phyloP scores from a whole-genome alignment of 176 grass and related monocot species.

The Juncus effusus region DNA sequence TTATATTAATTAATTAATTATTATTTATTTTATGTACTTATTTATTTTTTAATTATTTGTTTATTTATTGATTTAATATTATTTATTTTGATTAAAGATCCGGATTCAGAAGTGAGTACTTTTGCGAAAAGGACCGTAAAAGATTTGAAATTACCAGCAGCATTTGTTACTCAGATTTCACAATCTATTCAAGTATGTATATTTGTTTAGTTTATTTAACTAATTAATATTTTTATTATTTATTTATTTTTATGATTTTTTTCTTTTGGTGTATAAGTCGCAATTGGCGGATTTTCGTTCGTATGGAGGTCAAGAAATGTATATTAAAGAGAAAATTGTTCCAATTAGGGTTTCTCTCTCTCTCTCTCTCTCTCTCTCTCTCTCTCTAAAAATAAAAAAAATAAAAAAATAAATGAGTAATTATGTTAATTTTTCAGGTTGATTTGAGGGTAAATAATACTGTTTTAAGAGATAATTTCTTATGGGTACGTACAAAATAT shows the following conservation, averaged over 20 bases:
- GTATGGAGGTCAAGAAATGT: slow-evolving; percentile 94
- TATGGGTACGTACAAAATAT: slow-evolving; percentile 51
- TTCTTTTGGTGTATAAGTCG: slow-evolving; percentile 29
- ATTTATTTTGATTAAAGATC: slow-evolving; percentile 42
- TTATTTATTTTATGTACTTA: too few relatives aligned
- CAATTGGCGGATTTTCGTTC: slow-evolving; percentile 89
- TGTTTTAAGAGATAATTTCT: slow-evolving; percentile 75
- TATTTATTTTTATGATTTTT: slow-evolving; percentile 12
- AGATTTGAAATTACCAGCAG: slow-evolving; percentile 79
- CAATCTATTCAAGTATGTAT: slow-evolving; percentile 79
- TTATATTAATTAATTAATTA: not conserved
- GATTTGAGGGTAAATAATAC: slow-evolving; percentile 89
- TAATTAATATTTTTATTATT: not conserved
- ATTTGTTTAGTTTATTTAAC: not conserved
- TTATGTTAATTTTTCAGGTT: slow-evolving; percentile 45
- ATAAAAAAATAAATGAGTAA: slow-evolving; percentile 7
- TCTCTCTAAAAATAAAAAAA: not conserved
- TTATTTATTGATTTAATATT: not conserved
- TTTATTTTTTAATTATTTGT: not conserved
- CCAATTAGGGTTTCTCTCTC: slow-evolving; percentile 64
- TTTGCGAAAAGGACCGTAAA: slow-evolving; percentile 86
- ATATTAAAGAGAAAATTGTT: slow-evolving; percentile 85
- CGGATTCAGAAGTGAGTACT: slow-evolving; percentile 70
- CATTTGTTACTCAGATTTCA: slow-evolving; percentile 71
- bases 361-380: slow-evolving; percentile 12